These are phyloP conservation scores for Primulina eburnea DNA, from an alignment of 257 asterid species.

Conservation along the genomic window DNA sequence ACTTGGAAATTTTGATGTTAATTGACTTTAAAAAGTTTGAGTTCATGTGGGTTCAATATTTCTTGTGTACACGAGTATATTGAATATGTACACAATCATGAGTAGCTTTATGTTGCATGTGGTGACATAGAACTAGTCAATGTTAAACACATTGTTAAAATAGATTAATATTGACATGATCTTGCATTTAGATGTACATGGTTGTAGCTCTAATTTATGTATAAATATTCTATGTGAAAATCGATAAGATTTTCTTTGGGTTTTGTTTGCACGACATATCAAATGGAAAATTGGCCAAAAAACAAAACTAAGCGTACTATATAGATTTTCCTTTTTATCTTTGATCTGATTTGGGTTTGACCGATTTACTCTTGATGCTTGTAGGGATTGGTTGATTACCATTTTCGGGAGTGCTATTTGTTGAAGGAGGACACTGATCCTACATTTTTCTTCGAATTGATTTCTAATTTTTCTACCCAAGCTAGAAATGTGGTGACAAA, in stretches of 20 bases:
- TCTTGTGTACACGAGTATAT: background rate
- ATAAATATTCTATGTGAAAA: background rate
- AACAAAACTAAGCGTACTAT: too few species aligned
- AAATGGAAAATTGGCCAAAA: too few species aligned
- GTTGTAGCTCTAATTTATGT: background rate
- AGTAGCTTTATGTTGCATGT: background rate
- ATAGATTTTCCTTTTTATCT: too few species aligned
- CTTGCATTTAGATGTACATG: background rate
- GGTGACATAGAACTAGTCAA: background rate
- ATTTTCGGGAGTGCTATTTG: background rate
- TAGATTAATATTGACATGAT: background rate
- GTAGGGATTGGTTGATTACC: background rate
- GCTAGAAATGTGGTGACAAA: background rate
- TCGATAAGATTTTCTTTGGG: too few species aligned
- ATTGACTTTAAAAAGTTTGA: background rate
- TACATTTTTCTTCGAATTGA: background rate
- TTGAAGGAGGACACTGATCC: background rate
- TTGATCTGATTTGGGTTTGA: too few species aligned
- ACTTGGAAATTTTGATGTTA: background rate
- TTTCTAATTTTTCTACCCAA: background rate
- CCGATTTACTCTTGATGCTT: background rate
- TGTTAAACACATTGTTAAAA: background rate
- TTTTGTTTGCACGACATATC: background rate
- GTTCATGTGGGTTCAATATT: background rate
- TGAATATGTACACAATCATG: too few species aligned